These are phyloP conservation scores for Erodium maritimum DNA, from an alignment of 345 rosid genomes.

Conservation along the genomic window DNA sequence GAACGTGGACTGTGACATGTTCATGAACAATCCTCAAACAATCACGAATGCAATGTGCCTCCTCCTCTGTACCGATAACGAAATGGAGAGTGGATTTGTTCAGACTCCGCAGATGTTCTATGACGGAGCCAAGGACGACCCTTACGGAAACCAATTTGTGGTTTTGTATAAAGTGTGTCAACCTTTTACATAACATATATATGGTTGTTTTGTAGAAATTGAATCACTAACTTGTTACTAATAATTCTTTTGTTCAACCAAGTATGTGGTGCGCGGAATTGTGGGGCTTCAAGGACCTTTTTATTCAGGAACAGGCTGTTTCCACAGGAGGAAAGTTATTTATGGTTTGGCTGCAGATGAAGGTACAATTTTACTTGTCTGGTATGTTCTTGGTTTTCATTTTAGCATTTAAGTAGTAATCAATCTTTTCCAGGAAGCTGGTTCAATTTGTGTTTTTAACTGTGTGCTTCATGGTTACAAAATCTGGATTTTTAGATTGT, in stretches of 20 bases:
- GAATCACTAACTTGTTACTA: not conserved
- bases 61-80: constrained; percentile 15
- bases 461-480: no score
- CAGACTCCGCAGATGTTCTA: constrained; percentile 44
- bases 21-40: constrained; percentile 36
- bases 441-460: no score
- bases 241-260: not conserved
- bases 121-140: constrained; percentile 23
- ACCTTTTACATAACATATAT: not conserved
- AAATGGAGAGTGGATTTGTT: constrained; percentile 28
- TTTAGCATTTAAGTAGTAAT: no score
- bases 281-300: constrained; percentile 44
- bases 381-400: no score
- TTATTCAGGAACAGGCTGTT: constrained; percentile 48
- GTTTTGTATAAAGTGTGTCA: constrained; percentile 18
- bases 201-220: not conserved
- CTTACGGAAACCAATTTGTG: constrained; percentile 21
- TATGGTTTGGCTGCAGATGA: constrained; percentile 35
- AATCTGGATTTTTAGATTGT: no score
- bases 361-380: constrained; percentile 5
- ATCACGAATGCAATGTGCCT: constrained; percentile 42
- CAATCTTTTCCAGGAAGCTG: no score
- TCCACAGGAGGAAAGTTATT: constrained; percentile 49
- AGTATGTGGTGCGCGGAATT: constrained; percentile 28
- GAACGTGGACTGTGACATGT: constrained; percentile 78